These are phyloP conservation scores for Sclerotiophoma versabilis DNA, from an alignment of 2,329 filamentous ascomycete species.

Conservation along the genomic window DNA sequence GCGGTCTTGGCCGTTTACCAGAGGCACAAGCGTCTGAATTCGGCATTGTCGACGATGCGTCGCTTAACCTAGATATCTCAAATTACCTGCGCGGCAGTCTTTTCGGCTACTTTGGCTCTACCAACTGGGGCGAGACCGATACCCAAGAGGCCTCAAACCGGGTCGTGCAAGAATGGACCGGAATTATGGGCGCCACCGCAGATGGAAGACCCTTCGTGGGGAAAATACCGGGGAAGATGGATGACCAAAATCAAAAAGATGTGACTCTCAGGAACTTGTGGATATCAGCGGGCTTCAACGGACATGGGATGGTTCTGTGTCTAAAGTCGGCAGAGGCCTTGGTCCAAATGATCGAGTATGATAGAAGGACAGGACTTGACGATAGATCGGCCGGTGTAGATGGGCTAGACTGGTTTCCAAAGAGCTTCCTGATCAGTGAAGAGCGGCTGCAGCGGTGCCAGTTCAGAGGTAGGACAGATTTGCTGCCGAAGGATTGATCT, in stretches of 20 bases:
- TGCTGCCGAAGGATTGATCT: conserved; percentile 15
- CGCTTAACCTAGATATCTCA: conserved; percentile 59
- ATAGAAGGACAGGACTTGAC: conserved; percentile 29
- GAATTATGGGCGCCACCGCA: conserved; percentile 61
- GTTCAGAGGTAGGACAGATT: conserved; percentile 39
- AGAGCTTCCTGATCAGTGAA: conserved; percentile 57
- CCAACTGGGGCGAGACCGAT: conserved; percentile 46
- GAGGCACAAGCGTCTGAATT: conserved; percentile 57
- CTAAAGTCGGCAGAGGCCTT: conserved; percentile 67
- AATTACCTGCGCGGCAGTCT: conserved; percentile 55
- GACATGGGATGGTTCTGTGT: conserved; percentile 70
- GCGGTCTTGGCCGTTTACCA: conserved; percentile 57
- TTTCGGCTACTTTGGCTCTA: conserved; percentile 59
- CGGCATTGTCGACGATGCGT: conserved; percentile 64
- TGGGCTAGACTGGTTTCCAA: conserved; percentile 60
- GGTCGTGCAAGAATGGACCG: conserved; percentile 55
- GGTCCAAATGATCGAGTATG: conserved; percentile 60
- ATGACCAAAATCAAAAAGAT: background rate
- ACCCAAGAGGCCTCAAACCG: conserved; percentile 25
- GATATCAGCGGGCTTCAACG: conserved; percentile 68
- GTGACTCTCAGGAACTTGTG: conserved; percentile 53
- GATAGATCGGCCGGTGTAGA: background rate
- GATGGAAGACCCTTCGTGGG: conserved; percentile 60
- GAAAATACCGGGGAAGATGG: conserved; percentile 47
- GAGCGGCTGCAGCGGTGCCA: conserved; percentile 49